Conservation (phyloP, 148 eudicot species). For the Silene uniflora region DNA sequence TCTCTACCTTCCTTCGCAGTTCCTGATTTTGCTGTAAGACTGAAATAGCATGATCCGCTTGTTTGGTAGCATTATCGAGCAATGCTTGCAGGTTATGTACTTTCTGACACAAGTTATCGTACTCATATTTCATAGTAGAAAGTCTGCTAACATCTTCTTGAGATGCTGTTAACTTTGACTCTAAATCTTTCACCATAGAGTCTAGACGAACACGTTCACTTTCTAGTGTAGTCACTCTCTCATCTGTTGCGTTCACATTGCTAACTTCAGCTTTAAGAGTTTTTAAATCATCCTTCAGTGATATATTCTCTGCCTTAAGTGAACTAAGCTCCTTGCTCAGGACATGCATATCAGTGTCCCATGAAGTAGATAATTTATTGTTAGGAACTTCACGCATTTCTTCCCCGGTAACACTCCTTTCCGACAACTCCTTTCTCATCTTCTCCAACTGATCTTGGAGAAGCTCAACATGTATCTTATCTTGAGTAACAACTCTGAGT, state of each 20-base stretch:
- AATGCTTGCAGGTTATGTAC: constrained; percentile 60
- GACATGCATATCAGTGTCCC: constrained; percentile 24
- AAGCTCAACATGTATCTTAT: constrained; percentile 66
- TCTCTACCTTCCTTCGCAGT: constrained; percentile 70
- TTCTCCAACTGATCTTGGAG: constrained; percentile 68
- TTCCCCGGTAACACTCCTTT: constrained; percentile 34
- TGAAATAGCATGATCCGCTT: constrained; percentile 79
- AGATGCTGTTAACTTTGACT: constrained; percentile 57
- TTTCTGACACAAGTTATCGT: constrained; percentile 58
- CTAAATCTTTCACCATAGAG: constrained; percentile 62
- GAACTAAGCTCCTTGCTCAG: constrained; percentile 58
- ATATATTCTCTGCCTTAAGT: constrained; percentile 62
- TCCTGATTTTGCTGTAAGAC: constrained; percentile 83
- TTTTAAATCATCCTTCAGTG: constrained; percentile 53
- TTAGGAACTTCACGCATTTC: constrained; percentile 17
- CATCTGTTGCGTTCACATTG: constrained; percentile 55
- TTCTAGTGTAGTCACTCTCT: constrained; percentile 54
- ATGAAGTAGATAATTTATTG: constrained; percentile 27
- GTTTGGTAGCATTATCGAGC: constrained; percentile 70
- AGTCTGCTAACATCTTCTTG: constrained; percentile 58
- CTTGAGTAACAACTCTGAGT: constrained; percentile 65
- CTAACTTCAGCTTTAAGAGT: constrained; percentile 54
- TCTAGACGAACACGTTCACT: constrained; percentile 52
- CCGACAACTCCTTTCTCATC: constrained; percentile 50
- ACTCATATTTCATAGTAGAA: constrained; percentile 56